A percentile compares a stretch with the other conserved stretches of the same genome.
phyloP scores from a whole-genome alignment of 2,329 filamentous ascomycete genomes.

The Xenoacremonium recifei region DNA sequence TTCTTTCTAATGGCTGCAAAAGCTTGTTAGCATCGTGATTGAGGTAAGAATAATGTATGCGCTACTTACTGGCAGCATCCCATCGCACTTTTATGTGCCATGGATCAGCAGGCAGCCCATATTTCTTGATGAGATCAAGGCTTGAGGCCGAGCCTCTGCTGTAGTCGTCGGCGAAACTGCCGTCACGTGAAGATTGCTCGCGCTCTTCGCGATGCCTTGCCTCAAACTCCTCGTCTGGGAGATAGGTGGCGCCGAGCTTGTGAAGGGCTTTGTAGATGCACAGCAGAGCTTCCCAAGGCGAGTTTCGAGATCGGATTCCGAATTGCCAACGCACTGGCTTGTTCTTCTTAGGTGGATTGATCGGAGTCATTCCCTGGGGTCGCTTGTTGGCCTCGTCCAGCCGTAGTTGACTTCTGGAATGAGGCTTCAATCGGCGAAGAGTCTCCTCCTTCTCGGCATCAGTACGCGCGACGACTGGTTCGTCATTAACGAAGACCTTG shows the following conservation, averaged over 20 bases:
- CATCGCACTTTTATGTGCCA: conserved; percentile 94
- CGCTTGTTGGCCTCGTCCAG: conserved; percentile 62
- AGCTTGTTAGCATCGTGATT: conserved; percentile 14
- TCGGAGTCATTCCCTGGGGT: conserved; percentile 62
- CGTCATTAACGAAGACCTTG: conserved; percentile 45
- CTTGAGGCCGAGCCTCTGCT: conserved; percentile 36
- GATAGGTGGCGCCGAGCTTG: conserved; percentile 87
- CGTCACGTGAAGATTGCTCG: conserved; percentile 33
- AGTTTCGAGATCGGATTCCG: conserved; percentile 90
- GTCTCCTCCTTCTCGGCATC: conserved; percentile 80
- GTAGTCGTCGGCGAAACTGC: conserved; percentile 41
- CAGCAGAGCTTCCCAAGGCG: conserved; percentile 88
- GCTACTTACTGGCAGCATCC: conserved; percentile 71
- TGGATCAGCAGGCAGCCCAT: conserved; percentile 86
- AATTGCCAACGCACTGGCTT: conserved; percentile 96
- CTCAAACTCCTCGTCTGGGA: conserved; percentile 62
- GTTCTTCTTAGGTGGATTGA: conserved; percentile 64
- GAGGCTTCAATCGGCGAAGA: conserved; percentile 78
- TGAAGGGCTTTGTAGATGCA: conserved; percentile 92
- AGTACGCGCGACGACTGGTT: conserved; percentile 51
- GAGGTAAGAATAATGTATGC: neutral
- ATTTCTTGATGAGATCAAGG: conserved; percentile 60
- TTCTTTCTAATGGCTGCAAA: no score
- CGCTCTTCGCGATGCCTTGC: conserved; percentile 44
- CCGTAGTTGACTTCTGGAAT: conserved; percentile 69